Evolutionary conservation across 768 basidiomycete species (phyloP).

Genomic region (Crucibulum laeve): DNA sequence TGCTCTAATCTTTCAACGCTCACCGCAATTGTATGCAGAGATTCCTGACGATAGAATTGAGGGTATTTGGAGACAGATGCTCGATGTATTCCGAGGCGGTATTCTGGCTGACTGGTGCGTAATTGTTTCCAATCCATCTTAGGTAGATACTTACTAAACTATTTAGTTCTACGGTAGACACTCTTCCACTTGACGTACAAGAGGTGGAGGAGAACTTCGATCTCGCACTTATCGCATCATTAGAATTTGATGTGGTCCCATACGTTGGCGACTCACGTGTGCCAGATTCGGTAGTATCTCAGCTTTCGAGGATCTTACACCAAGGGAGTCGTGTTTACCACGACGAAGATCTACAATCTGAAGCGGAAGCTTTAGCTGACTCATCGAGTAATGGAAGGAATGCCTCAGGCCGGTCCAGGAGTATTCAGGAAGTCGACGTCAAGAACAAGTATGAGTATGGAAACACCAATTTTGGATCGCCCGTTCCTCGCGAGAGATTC

Average conservation of each 20-base stretch:
- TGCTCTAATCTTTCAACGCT: not conserved
- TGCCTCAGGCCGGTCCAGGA: constrained; percentile 12
- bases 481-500: constrained; percentile 77
- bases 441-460: constrained; percentile 40
- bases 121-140: not conserved
- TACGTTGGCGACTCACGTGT: constrained; percentile 65
- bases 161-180: constrained; percentile 51
- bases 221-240: constrained; percentile 66
- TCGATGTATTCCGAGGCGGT: constrained; percentile 78
- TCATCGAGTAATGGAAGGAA: constrained; percentile 6
- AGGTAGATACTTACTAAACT: not conserved
- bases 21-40: constrained; percentile 24
- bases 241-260: constrained; percentile 80
- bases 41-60: constrained; percentile 65
- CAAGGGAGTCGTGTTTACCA: constrained; percentile 68
- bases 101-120: constrained; percentile 82
- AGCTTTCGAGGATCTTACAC: constrained; percentile 67
- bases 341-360: constrained; percentile 10
- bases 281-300: constrained; percentile 65
- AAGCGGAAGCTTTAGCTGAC: constrained; percentile 8
- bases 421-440: constrained; percentile 31
- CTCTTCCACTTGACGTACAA: constrained; percentile 59
- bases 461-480: constrained; percentile 51
- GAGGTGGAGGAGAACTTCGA: constrained; percentile 85
- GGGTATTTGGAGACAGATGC: constrained; percentile 80